These are phyloP conservation scores for Sphagnurus paluster DNA, from an alignment of 1,284 basidiomycete genomes.

Conservation along the genomic window DNA sequence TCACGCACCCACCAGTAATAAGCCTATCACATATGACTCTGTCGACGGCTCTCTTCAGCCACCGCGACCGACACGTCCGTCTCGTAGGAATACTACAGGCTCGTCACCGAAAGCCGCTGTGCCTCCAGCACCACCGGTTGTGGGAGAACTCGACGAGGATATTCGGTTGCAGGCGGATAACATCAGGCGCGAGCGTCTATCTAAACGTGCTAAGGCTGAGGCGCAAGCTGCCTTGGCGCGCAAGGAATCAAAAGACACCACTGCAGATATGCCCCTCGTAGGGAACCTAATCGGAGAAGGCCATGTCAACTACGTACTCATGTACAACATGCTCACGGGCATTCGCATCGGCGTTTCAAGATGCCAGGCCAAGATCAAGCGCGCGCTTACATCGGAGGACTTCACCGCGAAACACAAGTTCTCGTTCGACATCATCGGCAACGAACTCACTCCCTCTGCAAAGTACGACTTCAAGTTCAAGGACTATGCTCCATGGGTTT, in stretches of 20 bases:
- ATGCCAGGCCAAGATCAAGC: constrained; percentile 93
- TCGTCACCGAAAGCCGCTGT: constrained; percentile 28
- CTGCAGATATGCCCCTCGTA: constrained; percentile 69
- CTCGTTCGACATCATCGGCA: constrained; percentile 96
- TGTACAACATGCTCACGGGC: constrained; percentile 99
- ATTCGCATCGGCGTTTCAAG: constrained; percentile 95
- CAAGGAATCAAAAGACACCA: constrained; percentile 17
- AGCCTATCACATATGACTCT: constrained; percentile 30
- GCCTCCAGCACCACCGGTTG: constrained; percentile 29
- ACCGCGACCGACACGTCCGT: constrained; percentile 50
- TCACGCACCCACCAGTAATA: constrained; percentile 32
- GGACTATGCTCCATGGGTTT: constrained; percentile 98
- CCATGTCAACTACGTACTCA: constrained; percentile 97
- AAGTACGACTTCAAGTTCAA: constrained; percentile 99
- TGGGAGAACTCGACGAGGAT: constrained; percentile 52
- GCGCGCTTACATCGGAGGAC: constrained; percentile 84
- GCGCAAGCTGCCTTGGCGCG: constrained; percentile 48
- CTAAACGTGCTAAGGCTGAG: constrained; percentile 65
- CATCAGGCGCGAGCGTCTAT: constrained; percentile 73
- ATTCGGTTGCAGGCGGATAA: constrained; percentile 84
- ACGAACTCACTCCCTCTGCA: constrained; percentile 95
- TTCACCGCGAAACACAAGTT: constrained; percentile 92
- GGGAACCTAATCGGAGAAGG: constrained; percentile 97
- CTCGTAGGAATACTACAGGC: constrained; percentile 48
- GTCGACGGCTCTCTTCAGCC: constrained; percentile 55